Evolutionary conservation across 371 early-diverging fungal genomes (phyloP).

Genomic region (Rhizopus delemar): DNA sequence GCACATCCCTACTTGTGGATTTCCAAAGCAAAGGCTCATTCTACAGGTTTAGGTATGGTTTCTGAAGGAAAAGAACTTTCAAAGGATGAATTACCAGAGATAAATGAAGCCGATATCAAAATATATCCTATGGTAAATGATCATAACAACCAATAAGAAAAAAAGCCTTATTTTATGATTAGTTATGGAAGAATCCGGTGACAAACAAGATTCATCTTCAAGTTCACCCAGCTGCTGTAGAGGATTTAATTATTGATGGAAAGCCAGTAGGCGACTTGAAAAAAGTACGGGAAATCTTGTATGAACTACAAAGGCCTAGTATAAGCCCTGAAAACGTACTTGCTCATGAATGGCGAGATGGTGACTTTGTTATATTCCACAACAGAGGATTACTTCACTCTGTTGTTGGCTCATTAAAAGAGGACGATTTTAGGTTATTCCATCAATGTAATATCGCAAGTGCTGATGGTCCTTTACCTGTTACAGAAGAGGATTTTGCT

Average conservation of each 20-base stretch:
- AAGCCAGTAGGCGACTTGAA: conserved; percentile 48
- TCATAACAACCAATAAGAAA: neutral
- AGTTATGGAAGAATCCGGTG: conserved; percentile 56
- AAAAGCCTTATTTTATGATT: neutral
- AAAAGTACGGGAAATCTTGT: conserved; percentile 47
- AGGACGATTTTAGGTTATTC: conserved; percentile 45
- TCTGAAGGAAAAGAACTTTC: conserved; percentile 45
- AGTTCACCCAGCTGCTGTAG: conserved; percentile 49
- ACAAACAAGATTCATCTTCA: conserved; percentile 52
- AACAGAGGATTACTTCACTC: conserved; percentile 52
- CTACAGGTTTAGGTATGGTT: conserved; percentile 50
- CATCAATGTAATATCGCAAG: conserved; percentile 54
- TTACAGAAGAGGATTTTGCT: conserved; percentile 46
- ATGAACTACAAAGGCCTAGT: conserved; percentile 46
- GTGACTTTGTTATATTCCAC: conserved; percentile 54
- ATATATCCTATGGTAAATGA: conserved; percentile 50
- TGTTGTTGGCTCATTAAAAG: conserved; percentile 48
- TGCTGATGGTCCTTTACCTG: conserved; percentile 44
- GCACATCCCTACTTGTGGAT: conserved; percentile 56
- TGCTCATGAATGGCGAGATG: conserved; percentile 54
- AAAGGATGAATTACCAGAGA: conserved; percentile 39
- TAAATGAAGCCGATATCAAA: conserved; percentile 45
- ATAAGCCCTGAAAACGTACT: conserved; percentile 51
- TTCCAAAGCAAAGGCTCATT: conserved; percentile 43
- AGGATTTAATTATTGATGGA: conserved; percentile 55